These are phyloP conservation scores for Dryas drummondii DNA, from an alignment of 306 rosid species.

Conservation along the genomic window DNA sequence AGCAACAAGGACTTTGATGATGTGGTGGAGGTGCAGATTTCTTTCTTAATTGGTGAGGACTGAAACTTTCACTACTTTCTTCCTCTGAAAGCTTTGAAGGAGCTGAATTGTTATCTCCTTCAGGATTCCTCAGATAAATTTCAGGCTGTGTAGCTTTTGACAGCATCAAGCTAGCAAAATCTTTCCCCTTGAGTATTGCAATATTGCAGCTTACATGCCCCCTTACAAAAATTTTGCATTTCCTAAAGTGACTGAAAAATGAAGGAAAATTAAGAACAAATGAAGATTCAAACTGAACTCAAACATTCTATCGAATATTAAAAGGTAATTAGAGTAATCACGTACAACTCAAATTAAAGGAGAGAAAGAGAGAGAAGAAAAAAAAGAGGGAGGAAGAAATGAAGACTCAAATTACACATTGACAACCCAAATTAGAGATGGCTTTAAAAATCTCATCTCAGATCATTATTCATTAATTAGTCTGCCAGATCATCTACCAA, in stretches of 20 bases:
- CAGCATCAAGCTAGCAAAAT: constrained; percentile 7
- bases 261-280: background rate
- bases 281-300: background rate
- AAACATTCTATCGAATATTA: background rate
- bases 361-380: background rate
- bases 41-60: background rate
- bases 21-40: background rate
- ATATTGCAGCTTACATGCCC: constrained; percentile 23
- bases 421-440: background rate
- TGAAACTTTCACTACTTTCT: background rate
- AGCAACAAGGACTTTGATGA: constrained; percentile 22
- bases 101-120: background rate
- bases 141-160: background rate
- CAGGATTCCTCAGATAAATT: background rate
- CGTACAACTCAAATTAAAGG: background rate
- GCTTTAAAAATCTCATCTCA: background rate
- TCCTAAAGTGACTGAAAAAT: constrained; percentile 16
- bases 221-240: background rate
- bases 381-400: background rate
- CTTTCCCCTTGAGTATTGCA: constrained; percentile 20
- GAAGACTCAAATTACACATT: background rate
- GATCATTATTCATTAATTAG: background rate
- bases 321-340: background rate
- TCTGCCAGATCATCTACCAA: background rate
- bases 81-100: background rate